These are phyloP conservation scores for Candida vaughaniae DNA, from an alignment of 805 yeast genomes.

Conservation along the genomic window DNA sequence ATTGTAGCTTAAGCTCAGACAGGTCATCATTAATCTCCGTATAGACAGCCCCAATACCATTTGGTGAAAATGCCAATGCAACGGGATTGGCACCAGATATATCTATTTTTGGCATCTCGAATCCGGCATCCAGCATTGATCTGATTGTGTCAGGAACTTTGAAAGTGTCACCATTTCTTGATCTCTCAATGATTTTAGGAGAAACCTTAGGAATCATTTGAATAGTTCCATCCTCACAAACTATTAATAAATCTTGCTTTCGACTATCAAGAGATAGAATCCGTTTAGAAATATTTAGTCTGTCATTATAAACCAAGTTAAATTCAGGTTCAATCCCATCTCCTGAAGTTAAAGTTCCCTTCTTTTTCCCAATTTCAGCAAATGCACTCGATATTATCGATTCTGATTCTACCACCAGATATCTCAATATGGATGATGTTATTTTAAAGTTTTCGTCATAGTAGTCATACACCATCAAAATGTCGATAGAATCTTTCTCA, in stretches of 20 bases:
- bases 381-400: constrained; percentile 29
- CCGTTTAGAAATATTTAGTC: constrained; percentile 22
- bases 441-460: constrained; percentile 14
- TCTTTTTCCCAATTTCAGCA: constrained; percentile 27
- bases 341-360: constrained; percentile 10
- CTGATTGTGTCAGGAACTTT: constrained; percentile 3
- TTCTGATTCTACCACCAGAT: constrained; percentile 22
- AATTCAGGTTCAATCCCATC: constrained; percentile 5
- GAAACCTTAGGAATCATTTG: constrained; percentile 42
- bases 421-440: constrained; percentile 26
- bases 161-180: background rate
- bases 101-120: constrained; percentile 38
- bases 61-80: constrained; percentile 49
- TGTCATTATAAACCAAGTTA: constrained; percentile 27
- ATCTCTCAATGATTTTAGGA: constrained; percentile 28
- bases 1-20: constrained; percentile 17
- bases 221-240: constrained; percentile 40
- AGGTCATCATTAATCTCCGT: constrained; percentile 14
- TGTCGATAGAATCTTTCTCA: constrained; percentile 42
- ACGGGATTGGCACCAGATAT: constrained; percentile 21
- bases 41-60: constrained; percentile 42
- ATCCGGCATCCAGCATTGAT: constrained; percentile 55
- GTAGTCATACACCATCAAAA: constrained; percentile 41
- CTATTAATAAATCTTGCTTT: constrained; percentile 39
- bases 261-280: constrained; percentile 33